Percentiles rank a stretch among this genome's conserved stretches.
phyloP scores from a whole-genome alignment of 1,139 yeast species.

The Pneumocystis canis region DNA sequence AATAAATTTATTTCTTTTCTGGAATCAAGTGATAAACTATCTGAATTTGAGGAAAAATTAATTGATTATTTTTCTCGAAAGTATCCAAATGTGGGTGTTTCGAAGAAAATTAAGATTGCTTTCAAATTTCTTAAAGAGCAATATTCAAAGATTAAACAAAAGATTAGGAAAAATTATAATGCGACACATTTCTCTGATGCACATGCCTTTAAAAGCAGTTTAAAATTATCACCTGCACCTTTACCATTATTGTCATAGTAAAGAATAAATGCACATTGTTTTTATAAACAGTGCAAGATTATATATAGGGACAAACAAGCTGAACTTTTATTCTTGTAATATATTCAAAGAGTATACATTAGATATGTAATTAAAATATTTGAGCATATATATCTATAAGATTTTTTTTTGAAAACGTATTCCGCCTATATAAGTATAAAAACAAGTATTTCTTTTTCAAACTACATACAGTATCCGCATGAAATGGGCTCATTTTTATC shows the following conservation, averaged over 20 bases:
- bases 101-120: not conserved
- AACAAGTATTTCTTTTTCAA: not conserved
- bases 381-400: not conserved
- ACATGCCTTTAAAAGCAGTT: not conserved
- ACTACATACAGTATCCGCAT: slow-evolving; percentile 51
- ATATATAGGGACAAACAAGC: not conserved
- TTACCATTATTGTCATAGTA: not conserved
- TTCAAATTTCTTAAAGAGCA: not conserved
- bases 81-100: not conserved
- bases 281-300: not conserved
- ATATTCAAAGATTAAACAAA: not conserved
- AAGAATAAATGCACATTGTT: too few species aligned
- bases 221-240: not conserved
- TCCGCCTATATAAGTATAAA: not conserved
- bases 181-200: not conserved
- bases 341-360: not conserved
- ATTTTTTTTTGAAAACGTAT: not conserved
- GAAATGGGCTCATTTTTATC: slow-evolving; percentile 58
- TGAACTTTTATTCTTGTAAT: not conserved
- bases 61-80: not conserved
- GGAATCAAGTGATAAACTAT: not conserved
- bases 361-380: not conserved
- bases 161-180: not conserved
- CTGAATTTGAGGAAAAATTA: not conserved
- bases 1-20: not conserved